Percentiles rank a stretch among this genome's conserved stretches.
Conservation (phyloP, 208 protist species). For the Acanthamoeba lenticulata region DNA sequence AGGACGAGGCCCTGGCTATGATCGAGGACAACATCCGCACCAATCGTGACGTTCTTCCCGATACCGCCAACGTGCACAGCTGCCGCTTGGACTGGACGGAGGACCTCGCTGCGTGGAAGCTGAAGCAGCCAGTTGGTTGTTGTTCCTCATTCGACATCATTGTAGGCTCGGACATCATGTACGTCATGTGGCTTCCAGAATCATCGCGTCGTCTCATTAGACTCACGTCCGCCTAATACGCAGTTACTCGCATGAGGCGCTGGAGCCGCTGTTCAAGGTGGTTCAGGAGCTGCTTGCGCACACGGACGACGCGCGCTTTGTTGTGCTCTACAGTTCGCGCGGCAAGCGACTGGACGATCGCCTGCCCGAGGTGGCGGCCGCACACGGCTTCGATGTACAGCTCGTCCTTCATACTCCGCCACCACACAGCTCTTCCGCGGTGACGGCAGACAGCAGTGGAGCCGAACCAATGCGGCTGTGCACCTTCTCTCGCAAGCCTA, state of each 20-base stretch:
- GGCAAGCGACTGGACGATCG: not conserved
- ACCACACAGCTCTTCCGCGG: not conserved
- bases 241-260: not conserved
- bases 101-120: not conserved
- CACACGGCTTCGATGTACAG: not conserved
- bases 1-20: not conserved
- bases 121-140: not conserved
- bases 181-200: not conserved
- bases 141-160: not conserved
- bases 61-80: not conserved
- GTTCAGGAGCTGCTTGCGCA: not conserved
- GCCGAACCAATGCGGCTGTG: not conserved
- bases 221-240: not conserved
- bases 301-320: not conserved
- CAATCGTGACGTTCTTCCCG: not conserved
- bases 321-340: not conserved
- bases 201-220: not conserved
- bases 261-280: not conserved
- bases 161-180: not conserved
- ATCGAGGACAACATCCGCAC: not conserved
- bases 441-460: not conserved
- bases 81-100: not conserved
- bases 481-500: not conserved
- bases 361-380: not conserved
- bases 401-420: not conserved